Percentiles rank a stretch among this genome's conserved stretches.
phyloP scores from a whole-genome alignment of 768 basidiomycete genomes.

The Panellus pusillus region DNA sequence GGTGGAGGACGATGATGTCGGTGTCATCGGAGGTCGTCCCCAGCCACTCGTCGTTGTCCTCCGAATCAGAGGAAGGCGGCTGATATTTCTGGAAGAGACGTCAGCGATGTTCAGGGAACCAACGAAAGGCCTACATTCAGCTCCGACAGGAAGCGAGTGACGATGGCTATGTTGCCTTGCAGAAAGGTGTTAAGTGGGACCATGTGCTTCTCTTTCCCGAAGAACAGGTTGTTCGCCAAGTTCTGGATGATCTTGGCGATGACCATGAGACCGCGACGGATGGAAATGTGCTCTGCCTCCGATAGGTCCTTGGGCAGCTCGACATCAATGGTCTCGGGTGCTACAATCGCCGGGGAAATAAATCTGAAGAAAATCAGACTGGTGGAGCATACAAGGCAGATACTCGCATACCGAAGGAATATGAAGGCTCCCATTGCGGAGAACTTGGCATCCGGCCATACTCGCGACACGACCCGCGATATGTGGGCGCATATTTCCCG shows the following conservation, averaged over 20 bases:
- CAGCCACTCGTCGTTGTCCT: constrained; percentile 71
- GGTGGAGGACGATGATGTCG: constrained; percentile 78
- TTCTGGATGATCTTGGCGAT: constrained; percentile 94
- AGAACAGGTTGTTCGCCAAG: constrained; percentile 91
- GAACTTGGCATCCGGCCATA: constrained; percentile 81
- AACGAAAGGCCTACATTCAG: constrained; percentile 53
- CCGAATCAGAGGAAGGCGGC: constrained; percentile 39
- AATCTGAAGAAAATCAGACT: constrained; percentile 49
- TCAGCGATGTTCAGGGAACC: not conserved
- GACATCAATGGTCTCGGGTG: constrained; percentile 83
- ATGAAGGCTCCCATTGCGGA: constrained; percentile 88
- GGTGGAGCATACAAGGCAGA: not conserved
- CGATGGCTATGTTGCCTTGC: constrained; percentile 63
- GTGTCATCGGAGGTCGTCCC: constrained; percentile 81
- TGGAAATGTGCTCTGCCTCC: constrained; percentile 38
- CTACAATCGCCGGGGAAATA: constrained; percentile 87
- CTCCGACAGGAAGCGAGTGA: constrained; percentile 77
- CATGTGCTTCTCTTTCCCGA: constrained; percentile 90
- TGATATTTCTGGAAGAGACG: constrained; percentile 35
- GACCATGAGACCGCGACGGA: constrained; percentile 79
- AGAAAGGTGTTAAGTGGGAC: constrained; percentile 76
- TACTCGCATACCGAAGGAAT: constrained; percentile 65
- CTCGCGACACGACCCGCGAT: constrained; percentile 65
- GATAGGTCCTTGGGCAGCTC: constrained; percentile 65
- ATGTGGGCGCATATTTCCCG: constrained; percentile 87